Evolutionary conservation across 345 rosid species (phyloP).

Genomic region (Carallia pectinifolia): DNA sequence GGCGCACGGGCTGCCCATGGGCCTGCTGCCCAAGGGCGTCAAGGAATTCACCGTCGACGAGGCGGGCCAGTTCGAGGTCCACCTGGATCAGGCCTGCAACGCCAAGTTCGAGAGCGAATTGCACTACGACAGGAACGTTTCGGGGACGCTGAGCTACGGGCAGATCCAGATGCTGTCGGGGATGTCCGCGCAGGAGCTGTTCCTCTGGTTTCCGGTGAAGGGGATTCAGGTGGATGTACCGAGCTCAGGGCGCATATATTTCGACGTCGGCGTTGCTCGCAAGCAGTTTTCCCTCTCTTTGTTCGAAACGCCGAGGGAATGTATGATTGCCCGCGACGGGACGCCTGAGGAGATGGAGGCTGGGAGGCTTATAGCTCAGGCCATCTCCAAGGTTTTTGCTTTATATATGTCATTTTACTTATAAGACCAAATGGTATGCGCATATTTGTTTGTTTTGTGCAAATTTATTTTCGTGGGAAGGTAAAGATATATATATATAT

Average conservation of each 20-base stretch:
- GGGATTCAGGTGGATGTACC: slow-evolving; percentile 82
- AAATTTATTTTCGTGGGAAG: background rate
- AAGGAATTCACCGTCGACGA: slow-evolving; percentile 46
- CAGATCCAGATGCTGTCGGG: slow-evolving; percentile 66
- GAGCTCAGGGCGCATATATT: slow-evolving; percentile 79
- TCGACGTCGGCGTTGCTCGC: slow-evolving; percentile 82
- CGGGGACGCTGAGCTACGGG: slow-evolving; percentile 59
- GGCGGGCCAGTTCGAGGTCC: slow-evolving; percentile 65
- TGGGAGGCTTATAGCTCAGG: slow-evolving; percentile 16
- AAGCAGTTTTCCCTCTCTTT: slow-evolving; percentile 83
- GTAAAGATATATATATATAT: too few species aligned
- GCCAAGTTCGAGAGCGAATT: slow-evolving; percentile 83
- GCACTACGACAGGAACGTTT: slow-evolving; percentile 70
- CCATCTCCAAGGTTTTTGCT: slow-evolving; percentile 37
- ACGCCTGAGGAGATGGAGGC: slow-evolving; percentile 1
- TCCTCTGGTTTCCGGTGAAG: slow-evolving; percentile 86
- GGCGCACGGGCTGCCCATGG: slow-evolving; percentile 68
- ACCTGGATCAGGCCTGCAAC: slow-evolving; percentile 72
- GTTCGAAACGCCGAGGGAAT: slow-evolving; percentile 80
- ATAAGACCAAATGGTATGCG: background rate
- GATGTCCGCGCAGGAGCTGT: slow-evolving; percentile 72
- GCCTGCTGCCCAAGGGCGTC: slow-evolving; percentile 79
- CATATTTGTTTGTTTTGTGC: background rate
- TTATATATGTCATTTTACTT: background rate
- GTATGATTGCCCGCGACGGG: slow-evolving; percentile 40